phyloP scores from a whole-genome alignment of 108 stramenopile genomes.

The Pinguiococcus pyrenoidosus region DNA sequence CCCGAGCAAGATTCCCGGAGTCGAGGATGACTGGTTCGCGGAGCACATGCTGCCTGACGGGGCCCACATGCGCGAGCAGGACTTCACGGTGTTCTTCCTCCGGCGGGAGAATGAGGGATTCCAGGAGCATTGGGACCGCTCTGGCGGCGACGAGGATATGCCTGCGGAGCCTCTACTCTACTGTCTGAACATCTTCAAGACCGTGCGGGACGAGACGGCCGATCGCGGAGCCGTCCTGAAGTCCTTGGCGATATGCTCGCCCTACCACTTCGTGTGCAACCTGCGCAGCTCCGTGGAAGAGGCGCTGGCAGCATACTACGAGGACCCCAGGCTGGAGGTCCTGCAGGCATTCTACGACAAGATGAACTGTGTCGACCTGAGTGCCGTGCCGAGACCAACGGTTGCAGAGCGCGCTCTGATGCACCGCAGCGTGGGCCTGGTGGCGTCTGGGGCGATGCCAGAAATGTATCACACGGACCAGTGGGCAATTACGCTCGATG shows the following conservation, averaged over 20 bases:
- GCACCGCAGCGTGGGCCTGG: constrained; percentile 15
- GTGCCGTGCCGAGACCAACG: constrained; percentile 12
- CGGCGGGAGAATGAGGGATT: constrained; percentile 8
- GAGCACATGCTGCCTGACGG: constrained; percentile 39
- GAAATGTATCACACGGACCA: too few species aligned
- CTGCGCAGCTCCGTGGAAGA: too few species aligned
- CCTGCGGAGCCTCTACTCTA: constrained; percentile 12
- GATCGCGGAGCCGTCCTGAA: constrained; percentile 33
- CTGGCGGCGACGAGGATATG: background rate
- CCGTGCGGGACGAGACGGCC: constrained; percentile 16
- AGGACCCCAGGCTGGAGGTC: constrained; percentile 11
- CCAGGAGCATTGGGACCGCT: constrained; percentile 13
- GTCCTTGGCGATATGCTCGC: constrained; percentile 26
- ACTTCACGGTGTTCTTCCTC: constrained; percentile 28
- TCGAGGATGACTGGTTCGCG: constrained; percentile 26
- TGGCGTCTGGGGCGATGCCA: too few species aligned
- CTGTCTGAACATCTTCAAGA: constrained; percentile 27
- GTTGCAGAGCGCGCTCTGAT: constrained; percentile 23
- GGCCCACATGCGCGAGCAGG: constrained; percentile 24
- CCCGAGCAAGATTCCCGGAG: too few species aligned
- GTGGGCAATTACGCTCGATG: too few species aligned
- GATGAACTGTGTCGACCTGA: constrained; percentile 19
- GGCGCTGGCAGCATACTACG: constrained; percentile 27
- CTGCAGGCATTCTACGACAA: constrained; percentile 10
- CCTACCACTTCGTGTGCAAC: constrained; percentile 15